Base-by-base conservation (phyloP, 306 rosid species). In the Prosopis cineraria region DNA sequence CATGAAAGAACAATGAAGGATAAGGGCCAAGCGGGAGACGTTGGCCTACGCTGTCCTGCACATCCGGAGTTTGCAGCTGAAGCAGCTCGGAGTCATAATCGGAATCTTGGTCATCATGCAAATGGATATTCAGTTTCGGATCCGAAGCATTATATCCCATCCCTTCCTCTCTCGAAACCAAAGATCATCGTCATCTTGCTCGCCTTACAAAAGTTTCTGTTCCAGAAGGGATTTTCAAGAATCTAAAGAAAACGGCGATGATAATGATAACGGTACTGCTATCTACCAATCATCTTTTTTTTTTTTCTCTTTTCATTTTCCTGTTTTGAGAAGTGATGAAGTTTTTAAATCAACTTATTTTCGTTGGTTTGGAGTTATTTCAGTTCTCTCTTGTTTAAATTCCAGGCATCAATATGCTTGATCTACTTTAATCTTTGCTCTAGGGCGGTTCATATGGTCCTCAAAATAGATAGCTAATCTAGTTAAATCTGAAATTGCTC, bases 61-160 rank as follows among this genome's bases (percentile, higher is more conserved):
- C 55, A 6, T 43, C 36, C 4, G 27, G 24, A 60, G 37, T 53
- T 9, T 62, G 74, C 59, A 29, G 39, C 70, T 60, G 37, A 55
- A 13, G 36, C 20, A 63, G 30, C 50, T 60, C 12, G 3, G 27
- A 44, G 41, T 40, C 65, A 4, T 59, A 79, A 74, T 64, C 48
- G 22, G 73, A 83, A 79, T 63, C 81, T 60, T 80, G 29, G 14
- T 16, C 66, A 41, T 52, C 40, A 70, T 75, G 77, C 85, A 44
- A 74, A 89, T 93, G 93, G 86, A 88, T 73, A 73, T 85, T 88
- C 88, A 88, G 30, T 60, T 77, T 55, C 82, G 89, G 44, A 20
- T 86, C 73, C 86, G 88, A 83, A 79, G 65, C 83, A 45, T 82
- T 17, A 31, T 48, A 37, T 82, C 91, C 3, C 90, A 63, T 70